Percentiles rank a stretch among this genome's conserved stretches.
phyloP scores from a whole-genome alignment of 2,329 filamentous ascomycete species.

The Trichoderma atrobrunneum region DNA sequence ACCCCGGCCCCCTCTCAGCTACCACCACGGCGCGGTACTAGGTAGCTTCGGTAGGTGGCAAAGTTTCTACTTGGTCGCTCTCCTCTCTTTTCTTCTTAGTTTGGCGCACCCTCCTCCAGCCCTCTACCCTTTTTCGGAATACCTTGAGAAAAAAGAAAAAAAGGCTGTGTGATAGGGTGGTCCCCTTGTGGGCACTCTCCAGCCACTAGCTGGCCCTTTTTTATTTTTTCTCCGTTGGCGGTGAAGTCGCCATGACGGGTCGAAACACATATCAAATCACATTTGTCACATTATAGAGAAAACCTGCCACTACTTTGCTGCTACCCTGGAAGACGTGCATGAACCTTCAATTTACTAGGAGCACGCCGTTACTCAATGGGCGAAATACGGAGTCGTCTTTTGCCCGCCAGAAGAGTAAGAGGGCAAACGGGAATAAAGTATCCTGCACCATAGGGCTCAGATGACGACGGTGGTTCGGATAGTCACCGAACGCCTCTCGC shows the following conservation, averaged over 20 bases:
- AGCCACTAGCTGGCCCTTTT: constrained; percentile 1
- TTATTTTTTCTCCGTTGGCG: constrained; percentile 7
- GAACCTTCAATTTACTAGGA: constrained; percentile 10
- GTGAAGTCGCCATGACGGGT: constrained; percentile 9
- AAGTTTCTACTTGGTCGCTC: background rate
- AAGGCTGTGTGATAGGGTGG: constrained; percentile 3
- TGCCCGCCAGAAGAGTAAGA: background rate
- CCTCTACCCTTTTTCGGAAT: background rate
- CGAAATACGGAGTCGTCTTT: background rate
- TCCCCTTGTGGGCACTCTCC: background rate
- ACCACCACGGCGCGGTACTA: background rate
- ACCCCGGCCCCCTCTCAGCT: constrained; percentile 8
- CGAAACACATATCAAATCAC: constrained; percentile 8
- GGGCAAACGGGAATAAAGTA: background rate
- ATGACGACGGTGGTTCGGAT: constrained; percentile 9
- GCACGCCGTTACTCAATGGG: background rate
- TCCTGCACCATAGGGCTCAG: background rate
- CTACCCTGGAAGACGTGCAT: constrained; percentile 14
- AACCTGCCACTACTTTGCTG: background rate
- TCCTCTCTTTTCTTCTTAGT: constrained; percentile 3
- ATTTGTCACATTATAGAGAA: background rate
- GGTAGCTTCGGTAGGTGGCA: constrained; percentile 12
- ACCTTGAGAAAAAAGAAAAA: background rate
- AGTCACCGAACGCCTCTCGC: background rate
- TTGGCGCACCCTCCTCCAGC: background rate